These are phyloP conservation scores for Aspergillus quadricinctus DNA, from an alignment of 2,329 filamentous ascomycete genomes.

Conservation along the genomic window DNA sequence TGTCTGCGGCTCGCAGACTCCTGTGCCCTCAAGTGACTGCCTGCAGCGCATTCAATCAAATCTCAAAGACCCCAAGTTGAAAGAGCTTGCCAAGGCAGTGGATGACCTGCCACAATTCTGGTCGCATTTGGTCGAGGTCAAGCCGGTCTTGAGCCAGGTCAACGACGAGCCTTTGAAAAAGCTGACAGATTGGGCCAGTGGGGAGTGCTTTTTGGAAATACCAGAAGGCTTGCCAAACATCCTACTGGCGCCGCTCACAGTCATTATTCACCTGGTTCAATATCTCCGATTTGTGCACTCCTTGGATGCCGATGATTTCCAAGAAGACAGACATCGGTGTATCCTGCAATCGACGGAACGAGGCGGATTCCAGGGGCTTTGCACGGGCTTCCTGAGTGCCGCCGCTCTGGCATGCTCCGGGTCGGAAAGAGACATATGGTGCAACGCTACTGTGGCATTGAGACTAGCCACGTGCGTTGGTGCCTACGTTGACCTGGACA, in stretches of 20 bases:
- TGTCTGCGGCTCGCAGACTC: conserved; percentile 1
- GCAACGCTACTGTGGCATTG: not conserved
- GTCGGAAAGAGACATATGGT: not conserved
- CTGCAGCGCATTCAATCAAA: not conserved
- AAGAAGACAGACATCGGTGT: not conserved
- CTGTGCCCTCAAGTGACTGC: not conserved
- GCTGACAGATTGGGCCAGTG: not conserved
- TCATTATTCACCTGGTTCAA: conserved; percentile 1
- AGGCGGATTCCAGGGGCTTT: conserved; percentile 1
- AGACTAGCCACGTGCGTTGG: conserved; percentile 1
- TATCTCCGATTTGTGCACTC: not conserved
- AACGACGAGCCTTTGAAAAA: not conserved
- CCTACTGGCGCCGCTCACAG: conserved; percentile 1
- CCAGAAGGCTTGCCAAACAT: not conserved
- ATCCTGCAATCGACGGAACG: not conserved
- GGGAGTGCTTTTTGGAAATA: not conserved
- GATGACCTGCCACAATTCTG: not conserved
- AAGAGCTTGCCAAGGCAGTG: not conserved
- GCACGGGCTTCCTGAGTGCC: conserved; percentile 1
- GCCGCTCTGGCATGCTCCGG: not conserved
- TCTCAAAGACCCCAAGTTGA: not conserved
- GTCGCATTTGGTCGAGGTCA: not conserved
- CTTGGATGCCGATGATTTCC: not conserved
- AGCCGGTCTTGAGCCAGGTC: not conserved
- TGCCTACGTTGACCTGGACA: not conserved